Conservation (phyloP, 2,329 filamentous ascomycete genomes). For the Myriangium duriaei region DNA sequence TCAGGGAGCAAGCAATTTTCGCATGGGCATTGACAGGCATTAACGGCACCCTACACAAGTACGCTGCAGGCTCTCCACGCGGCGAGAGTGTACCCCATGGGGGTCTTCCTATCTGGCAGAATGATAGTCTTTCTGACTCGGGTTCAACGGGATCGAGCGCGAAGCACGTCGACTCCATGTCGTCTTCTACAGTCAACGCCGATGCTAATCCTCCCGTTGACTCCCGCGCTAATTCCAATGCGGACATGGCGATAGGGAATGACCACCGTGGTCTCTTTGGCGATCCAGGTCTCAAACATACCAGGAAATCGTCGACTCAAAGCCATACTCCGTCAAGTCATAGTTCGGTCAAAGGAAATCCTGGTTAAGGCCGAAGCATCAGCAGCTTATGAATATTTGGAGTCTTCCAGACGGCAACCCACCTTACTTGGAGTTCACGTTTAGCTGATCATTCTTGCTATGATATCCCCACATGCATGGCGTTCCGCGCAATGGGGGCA, state of each 20-base stretch:
- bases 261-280: conserved; percentile 18
- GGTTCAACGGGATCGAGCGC: conserved; percentile 10
- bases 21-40: conserved; percentile 73
- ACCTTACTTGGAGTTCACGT: too few relatives aligned
- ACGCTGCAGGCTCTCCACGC: conserved; percentile 47
- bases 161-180: conserved; percentile 10
- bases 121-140: conserved; percentile 15
- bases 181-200: conserved; percentile 8
- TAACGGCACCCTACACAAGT: conserved; percentile 59
- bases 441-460: too few relatives aligned
- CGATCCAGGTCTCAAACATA: conserved; percentile 19
- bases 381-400: not conserved
- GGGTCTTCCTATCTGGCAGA: conserved; percentile 49
- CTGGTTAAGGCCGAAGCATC: not conserved
- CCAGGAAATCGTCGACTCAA: conserved; percentile 11
- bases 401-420: too few relatives aligned
- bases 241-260: conserved; percentile 7
- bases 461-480: too few relatives aligned
- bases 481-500: too few relatives aligned
- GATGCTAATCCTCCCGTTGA: conserved; percentile 4
- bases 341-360: too few relatives aligned
- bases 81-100: conserved; percentile 52
- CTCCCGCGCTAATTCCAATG: not conserved
- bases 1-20: conserved; percentile 77
- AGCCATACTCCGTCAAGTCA: too few relatives aligned